Conservation (phyloP, 2,329 filamentous ascomycete species). For the Metarhizium album region DNA sequence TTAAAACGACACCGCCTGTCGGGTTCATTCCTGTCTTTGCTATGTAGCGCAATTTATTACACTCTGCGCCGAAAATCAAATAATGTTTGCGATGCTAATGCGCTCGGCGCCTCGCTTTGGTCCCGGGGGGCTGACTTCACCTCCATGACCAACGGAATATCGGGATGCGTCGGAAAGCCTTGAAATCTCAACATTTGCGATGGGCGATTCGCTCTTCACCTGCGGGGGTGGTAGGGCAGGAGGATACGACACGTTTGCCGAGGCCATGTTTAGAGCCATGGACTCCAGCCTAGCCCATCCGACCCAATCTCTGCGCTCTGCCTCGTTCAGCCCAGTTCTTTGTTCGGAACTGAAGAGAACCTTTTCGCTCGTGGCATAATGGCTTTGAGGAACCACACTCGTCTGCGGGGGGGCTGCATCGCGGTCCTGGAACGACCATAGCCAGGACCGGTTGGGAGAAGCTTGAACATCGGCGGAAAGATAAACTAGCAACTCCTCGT, state of each 20-base stretch:
- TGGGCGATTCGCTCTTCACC: conserved; percentile 24
- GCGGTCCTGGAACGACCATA: conserved; percentile 59
- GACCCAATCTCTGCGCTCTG: conserved; percentile 59
- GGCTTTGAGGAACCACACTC: conserved; percentile 8
- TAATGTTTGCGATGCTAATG: conserved; percentile 27
- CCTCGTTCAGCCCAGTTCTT: conserved; percentile 41
- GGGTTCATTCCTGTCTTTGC: neutral
- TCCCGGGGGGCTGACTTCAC: conserved; percentile 17
- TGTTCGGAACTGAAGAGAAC: conserved; percentile 34
- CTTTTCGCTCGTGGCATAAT: conserved; percentile 20
- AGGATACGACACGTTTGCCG: conserved; percentile 18
- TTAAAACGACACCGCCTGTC: neutral
- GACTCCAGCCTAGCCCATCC: conserved; percentile 69
- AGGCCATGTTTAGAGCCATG: conserved; percentile 22
- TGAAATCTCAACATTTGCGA: conserved; percentile 16
- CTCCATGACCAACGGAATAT: conserved; percentile 17
- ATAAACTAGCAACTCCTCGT: conserved; percentile 85
- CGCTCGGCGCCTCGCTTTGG: conserved; percentile 19
- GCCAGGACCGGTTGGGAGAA: conserved; percentile 66
- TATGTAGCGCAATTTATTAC: neutral
- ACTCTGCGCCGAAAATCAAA: conserved; percentile 17
- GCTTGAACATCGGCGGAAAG: conserved; percentile 80
- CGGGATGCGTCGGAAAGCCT: conserved; percentile 20
- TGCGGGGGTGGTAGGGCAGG: conserved; percentile 21
- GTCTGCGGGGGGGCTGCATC: conserved; percentile 21